A percentile compares a stretch with the other conserved stretches of the same genome.
Evolutionary conservation across 192 early-diverging fungal species (phyloP).

Genomic region (Coemansia brasiliensis): DNA sequence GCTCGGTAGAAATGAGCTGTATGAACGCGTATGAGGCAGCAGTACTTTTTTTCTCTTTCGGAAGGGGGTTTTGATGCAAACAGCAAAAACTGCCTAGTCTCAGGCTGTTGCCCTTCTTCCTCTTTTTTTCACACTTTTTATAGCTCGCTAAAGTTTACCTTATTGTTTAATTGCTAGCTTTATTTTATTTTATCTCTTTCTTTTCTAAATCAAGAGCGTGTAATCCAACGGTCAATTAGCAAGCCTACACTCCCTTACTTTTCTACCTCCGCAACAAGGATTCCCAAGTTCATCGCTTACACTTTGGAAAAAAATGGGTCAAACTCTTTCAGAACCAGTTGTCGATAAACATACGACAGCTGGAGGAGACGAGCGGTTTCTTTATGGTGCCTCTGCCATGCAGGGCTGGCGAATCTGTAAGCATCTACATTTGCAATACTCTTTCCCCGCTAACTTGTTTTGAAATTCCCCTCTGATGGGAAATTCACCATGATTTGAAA

Average conservation of each 20-base stretch:
- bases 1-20: slow-evolving; percentile 5
- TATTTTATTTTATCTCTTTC: neutral
- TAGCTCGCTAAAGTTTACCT: slow-evolving; percentile 1
- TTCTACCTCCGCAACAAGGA: neutral
- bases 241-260: neutral
- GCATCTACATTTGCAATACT: slow-evolving; percentile 19
- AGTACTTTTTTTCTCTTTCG: too few species aligned
- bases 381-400: slow-evolving; percentile 89
- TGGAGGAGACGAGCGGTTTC: slow-evolving; percentile 72
- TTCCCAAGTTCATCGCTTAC: neutral
- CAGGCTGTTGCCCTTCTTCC: neutral
- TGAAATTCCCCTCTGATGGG: too few species aligned
- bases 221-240: slow-evolving; percentile 1
- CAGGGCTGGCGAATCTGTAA: slow-evolving; percentile 90
- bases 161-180: neutral
- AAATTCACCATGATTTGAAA: too few species aligned
- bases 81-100: neutral
- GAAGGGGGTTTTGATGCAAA: neutral
- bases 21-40: neutral
- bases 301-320: slow-evolving; percentile 72
- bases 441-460: too few species aligned
- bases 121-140: neutral
- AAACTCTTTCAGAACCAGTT: slow-evolving; percentile 93
- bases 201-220: slow-evolving; percentile 7
- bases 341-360: slow-evolving; percentile 80